Base-by-base conservation (phyloP, 208 protist species). In the Novymonas esmeraldas region DNA sequence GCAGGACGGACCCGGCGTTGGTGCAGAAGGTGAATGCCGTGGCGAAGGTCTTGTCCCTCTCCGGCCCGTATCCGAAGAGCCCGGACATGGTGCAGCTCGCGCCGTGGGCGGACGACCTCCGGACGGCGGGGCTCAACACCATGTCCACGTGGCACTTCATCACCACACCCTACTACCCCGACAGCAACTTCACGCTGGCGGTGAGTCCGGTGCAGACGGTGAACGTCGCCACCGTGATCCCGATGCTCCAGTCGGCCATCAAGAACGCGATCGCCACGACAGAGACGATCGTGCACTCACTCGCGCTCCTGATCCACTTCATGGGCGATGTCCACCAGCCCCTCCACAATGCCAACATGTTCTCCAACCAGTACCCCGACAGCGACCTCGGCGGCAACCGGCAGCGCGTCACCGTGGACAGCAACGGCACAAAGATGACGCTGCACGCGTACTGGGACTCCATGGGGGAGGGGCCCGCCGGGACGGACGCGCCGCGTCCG, bases 391-490 rank as follows among this genome's bases (percentile, higher is more conserved):
- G 84, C 22, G 84, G 84, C 31, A 89, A 89, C 64, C 24, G n/a
- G 26, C 61, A 74, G 41, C 50, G 0, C 3, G 74, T 89, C 33
- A 41, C 20, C 0, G 7, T 85, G 10, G 52, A 74, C 51, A 36
- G 51, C 14, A 44, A 39, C 4, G 56, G 56, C 0, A 66, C 63
- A 16, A 64, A 38, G 33, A 85, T 78, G 77, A 67, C 22, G 36
- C 72, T 89, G 36, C 84, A 89, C 57, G 56, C 64, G 22, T 50
- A 87, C 52, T 89, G 84, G 84, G 84, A 89, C 57, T 79, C 69
- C 31, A 79, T 87, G 39, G 76, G 74, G 54, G 55, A 79, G 44
- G 74, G 73, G n/a, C 20, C 61, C 1, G 7, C 51, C 2, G 63
- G 63, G 0, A 5, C 6, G 3, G 63, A 69, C 24, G 31, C 51